These are phyloP conservation scores for Hyaloscypha variabilis DNA, from an alignment of 495 filamentous ascomycete species.

Conservation along the genomic window DNA sequence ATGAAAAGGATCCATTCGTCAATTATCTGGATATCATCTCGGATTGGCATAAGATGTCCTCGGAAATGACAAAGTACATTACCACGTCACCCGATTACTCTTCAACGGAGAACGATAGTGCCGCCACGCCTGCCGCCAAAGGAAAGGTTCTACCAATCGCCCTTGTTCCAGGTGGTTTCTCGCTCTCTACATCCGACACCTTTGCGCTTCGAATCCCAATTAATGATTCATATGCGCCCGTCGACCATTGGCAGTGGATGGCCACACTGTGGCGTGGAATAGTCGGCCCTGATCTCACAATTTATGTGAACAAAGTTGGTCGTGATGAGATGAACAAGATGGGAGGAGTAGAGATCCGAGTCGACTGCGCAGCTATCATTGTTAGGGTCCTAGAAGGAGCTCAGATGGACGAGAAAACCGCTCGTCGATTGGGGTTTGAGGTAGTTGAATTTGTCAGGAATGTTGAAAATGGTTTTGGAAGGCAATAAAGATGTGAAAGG, in stretches of 20 bases:
- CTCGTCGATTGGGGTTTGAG: constrained; percentile 79
- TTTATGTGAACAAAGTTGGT: constrained; percentile 56
- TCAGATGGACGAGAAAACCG: constrained; percentile 62
- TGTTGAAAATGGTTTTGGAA: constrained; percentile 23
- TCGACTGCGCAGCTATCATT: constrained; percentile 52
- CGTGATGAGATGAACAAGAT: constrained; percentile 48
- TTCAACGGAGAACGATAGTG: background rate
- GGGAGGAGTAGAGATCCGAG: constrained; percentile 28
- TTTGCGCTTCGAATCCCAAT: constrained; percentile 75
- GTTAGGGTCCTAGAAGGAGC: constrained; percentile 40
- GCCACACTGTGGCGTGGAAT: constrained; percentile 91
- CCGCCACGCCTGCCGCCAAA: constrained; percentile 9
- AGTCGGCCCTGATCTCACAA: constrained; percentile 82
- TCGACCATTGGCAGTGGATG: constrained; percentile 99
- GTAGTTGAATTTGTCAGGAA: constrained; percentile 75
- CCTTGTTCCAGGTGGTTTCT: constrained; percentile 68
- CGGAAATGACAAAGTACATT: constrained; percentile 67
- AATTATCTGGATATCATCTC: constrained; percentile 72
- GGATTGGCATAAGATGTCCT: constrained; percentile 70
- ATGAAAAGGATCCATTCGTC: constrained; percentile 46
- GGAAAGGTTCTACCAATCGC: constrained; percentile 59
- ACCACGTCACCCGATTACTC: constrained; percentile 36
- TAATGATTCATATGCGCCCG: constrained; percentile 72
- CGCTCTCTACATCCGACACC: constrained; percentile 73
- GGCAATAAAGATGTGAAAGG: constrained; percentile 1